Conservation (phyloP, 805 yeast species). For the Ogataea paraovalis region DNA sequence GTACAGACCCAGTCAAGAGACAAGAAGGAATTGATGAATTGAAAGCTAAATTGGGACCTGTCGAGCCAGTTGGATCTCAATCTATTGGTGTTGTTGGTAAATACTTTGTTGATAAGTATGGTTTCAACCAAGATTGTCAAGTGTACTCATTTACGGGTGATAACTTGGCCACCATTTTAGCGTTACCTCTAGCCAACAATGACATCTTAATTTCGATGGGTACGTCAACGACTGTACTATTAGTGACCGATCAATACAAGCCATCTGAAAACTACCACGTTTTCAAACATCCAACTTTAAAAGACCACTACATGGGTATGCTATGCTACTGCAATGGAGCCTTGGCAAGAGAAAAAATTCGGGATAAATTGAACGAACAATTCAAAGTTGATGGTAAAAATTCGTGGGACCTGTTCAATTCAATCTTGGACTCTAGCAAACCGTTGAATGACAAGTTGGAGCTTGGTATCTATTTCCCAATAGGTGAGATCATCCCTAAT, state of each 20-base stretch:
- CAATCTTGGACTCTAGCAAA: slow-evolving; percentile 39
- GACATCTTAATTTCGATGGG: slow-evolving; percentile 83
- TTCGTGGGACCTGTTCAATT: slow-evolving; percentile 62
- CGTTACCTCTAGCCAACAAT: slow-evolving; percentile 70
- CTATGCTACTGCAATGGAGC: slow-evolving; percentile 91
- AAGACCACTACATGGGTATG: slow-evolving; percentile 86
- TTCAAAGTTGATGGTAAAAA: slow-evolving; percentile 18
- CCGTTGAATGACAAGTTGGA: slow-evolving; percentile 36
- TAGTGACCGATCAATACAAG: slow-evolving; percentile 71
- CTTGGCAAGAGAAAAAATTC: slow-evolving; percentile 72
- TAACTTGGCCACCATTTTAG: slow-evolving; percentile 81
- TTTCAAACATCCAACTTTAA: slow-evolving; percentile 81
- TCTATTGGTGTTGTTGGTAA: slow-evolving; percentile 49
- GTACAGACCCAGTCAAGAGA: slow-evolving; percentile 23
- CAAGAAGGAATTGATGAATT: slow-evolving; percentile 37
- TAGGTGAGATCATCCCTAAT: slow-evolving; percentile 90
- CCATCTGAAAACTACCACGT: slow-evolving; percentile 83
- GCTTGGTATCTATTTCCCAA: slow-evolving; percentile 79
- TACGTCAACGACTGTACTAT: slow-evolving; percentile 83
- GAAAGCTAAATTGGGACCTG: slow-evolving; percentile 48
- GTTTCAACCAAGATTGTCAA: slow-evolving; percentile 52
- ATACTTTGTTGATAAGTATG: slow-evolving; percentile 64
- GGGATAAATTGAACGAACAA: slow-evolving; percentile 53
- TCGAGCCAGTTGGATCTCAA: slow-evolving; percentile 46
- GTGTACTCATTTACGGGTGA: slow-evolving; percentile 86